Evolutionary conservation across 2,329 filamentous ascomycete species (phyloP), one percentile per base, ranked within the genome.

Genomic region (Coniosporium tulheliwenetii): DNA sequence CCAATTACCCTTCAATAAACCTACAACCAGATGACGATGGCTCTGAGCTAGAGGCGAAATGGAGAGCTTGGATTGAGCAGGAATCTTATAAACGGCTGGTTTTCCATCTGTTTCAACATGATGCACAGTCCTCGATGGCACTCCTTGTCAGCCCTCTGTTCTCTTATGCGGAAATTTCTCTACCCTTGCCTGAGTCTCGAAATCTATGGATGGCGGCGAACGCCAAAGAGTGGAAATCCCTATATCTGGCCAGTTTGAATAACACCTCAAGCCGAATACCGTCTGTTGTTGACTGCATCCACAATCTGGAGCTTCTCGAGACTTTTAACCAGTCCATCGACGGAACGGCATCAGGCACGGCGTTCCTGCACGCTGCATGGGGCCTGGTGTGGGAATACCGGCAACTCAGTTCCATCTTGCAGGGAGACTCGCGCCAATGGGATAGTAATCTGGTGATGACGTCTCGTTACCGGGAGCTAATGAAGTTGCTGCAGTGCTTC

Each of bases 51-150:
- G 69, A 81, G 43, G 59, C 64, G 3, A 83, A 82, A 49, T 85
- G 80, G 80, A 65, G 60, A 41, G 57, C 59, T 16, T 85, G 79
- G 79, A 66, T 73, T 10, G 65, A 73, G 37, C 63, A 72, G 44
- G 79, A 84, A 51, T 76, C 73, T 2, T 81, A 74, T 61, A 81
- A 82, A 52, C 69, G 78, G 61, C 69, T 85, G 2, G 72, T 74
- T 2, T 77, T 80, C 44, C 75, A 79, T 50, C 61, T 73, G 10
- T 80, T 80, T 47, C 57, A 79, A 5, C 69, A 77, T 42, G 80
- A 85, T 49, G 67, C 76, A 0, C 76, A 82, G 44, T 67, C 72
- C 3, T 81, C 80, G 2, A 79, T 85, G 62, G 73, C 75, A 1
- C 66, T 80, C 3, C 63, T 81, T 41, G 75, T 71, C 15, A 77